Evolutionary conservation across 805 yeast species (phyloP).

Genomic region (Scheffersomyces amazonensis): DNA sequence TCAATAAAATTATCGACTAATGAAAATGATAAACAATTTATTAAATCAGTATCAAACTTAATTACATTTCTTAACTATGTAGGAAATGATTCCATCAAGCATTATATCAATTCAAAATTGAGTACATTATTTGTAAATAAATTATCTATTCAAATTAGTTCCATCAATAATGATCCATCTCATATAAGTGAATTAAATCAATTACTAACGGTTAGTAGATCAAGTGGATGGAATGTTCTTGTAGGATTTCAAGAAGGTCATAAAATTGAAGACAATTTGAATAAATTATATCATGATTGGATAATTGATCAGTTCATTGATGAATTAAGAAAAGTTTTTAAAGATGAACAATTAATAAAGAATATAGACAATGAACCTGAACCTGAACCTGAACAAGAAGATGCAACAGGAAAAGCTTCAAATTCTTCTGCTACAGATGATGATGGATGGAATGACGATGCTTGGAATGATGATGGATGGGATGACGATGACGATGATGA

Average conservation of each 20-base stretch:
- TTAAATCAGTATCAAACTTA: slow-evolving; percentile 23
- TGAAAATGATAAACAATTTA: neutral
- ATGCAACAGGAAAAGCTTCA: slow-evolving; percentile 2
- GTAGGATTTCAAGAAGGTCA: slow-evolving; percentile 4
- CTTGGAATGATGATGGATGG: slow-evolving; percentile 17
- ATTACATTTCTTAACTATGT: slow-evolving; percentile 28
- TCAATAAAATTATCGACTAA: neutral
- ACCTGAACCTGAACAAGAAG: slow-evolving; percentile 2
- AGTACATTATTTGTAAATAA: slow-evolving; percentile 24
- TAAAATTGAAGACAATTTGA: slow-evolving; percentile 21
- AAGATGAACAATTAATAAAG: slow-evolving; percentile 8
- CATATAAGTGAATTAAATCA: slow-evolving; percentile 18
- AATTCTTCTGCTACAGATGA: slow-evolving; percentile 2
- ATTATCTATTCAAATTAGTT: slow-evolving; percentile 28
- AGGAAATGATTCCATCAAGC: slow-evolving; percentile 17
- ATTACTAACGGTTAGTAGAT: slow-evolving; percentile 8
- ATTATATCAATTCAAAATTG: slow-evolving; percentile 23
- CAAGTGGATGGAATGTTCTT: slow-evolving; percentile 12
- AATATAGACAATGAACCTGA: slow-evolving; percentile 13
- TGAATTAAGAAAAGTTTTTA: slow-evolving; percentile 20
- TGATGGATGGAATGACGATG: slow-evolving; percentile 4
- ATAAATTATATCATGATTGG: slow-evolving; percentile 29
- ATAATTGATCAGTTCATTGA: slow-evolving; percentile 29
- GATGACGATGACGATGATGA: slow-evolving; percentile 19
- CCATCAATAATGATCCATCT: slow-evolving; percentile 13